Conservation (phyloP, 2,329 filamentous ascomycete genomes). For the Scleromitrula shiraiana region DNA sequence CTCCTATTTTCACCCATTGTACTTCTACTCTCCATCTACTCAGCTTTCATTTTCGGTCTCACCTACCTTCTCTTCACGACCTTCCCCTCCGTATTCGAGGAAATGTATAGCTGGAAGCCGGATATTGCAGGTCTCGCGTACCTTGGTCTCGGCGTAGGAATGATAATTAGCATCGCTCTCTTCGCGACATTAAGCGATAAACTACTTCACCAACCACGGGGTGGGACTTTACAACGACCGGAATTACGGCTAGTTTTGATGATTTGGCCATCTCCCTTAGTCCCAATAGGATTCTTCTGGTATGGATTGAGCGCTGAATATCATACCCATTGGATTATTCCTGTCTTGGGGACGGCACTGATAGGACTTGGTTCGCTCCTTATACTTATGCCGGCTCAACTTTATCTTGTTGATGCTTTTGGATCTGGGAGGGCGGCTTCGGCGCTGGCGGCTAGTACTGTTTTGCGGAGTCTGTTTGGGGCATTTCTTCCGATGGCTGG, state of each 20-base stretch:
- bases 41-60: background rate
- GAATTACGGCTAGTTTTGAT: slow-evolving; percentile 36
- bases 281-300: slow-evolving; percentile 46
- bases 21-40: background rate
- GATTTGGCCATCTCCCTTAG: slow-evolving; percentile 41
- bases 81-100: background rate
- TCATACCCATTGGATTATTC: slow-evolving; percentile 46
- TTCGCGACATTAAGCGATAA: slow-evolving; percentile 34
- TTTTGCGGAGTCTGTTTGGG: slow-evolving; percentile 29
- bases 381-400: background rate
- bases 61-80: background rate
- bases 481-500: slow-evolving; percentile 48
- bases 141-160: slow-evolving; percentile 23
- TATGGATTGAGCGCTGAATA: slow-evolving; percentile 52
- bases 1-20: background rate
- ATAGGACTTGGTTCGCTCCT: slow-evolving; percentile 42
- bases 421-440: slow-evolving; percentile 28
- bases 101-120: background rate
- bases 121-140: background rate
- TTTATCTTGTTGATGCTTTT: slow-evolving; percentile 46
- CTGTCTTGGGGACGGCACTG: slow-evolving; percentile 43
- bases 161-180: slow-evolving; percentile 31
- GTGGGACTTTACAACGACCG: slow-evolving; percentile 33
- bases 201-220: slow-evolving; percentile 37
- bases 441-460: slow-evolving; percentile 33